Evolutionary conservation across 257 asterid species (phyloP), one percentile per base, ranked within the genome.

Genomic region (Rehmannia glutinosa): DNA sequence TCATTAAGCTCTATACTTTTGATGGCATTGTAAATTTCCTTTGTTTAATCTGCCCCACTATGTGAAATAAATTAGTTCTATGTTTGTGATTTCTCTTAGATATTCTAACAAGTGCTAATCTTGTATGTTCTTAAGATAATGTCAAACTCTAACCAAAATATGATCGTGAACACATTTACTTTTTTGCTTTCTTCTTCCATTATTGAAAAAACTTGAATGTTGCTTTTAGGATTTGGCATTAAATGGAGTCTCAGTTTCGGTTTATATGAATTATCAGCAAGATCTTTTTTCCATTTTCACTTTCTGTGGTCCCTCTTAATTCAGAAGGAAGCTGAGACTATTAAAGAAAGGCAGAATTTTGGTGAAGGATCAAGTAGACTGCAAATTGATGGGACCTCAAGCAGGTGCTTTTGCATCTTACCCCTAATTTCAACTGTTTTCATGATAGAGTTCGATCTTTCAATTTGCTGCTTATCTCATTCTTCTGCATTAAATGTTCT

Each of bases 261-360:
- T 20, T 17, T 47, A 2, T 13, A 55, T 46, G 38, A 20, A 17
- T 27, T 17, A 55, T 42, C 67, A 25, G 59, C 62, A 33, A 58
- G 33, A 30, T 66, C 2, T 27, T 51, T 46, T 52, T 53, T 30
- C 12, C 25, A 1, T 28, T 21, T 9, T 42, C 15, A 7, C 19
- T 12, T 32, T 32, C n/a, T 21, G 45, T 70, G 39, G 62, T 61
- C 72, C 72, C 66, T 73, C 42, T 68, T 27, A 33, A 39, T 59
- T 71, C 83, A 93, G 99, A 85, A 80, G 73, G 95, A 94, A 72
- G 84, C 84, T n/a, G 96, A 82, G 80, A 78, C 24, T 38, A 42
- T 81, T 45, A 85, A 73, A 73, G 82, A 58, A 43, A 81, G 71
- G 53, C 81, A 75, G 69, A 80, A 47, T 55, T 57, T 76, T 60